These are phyloP conservation scores for Neoscytalidium dimidiatum DNA, from an alignment of 2,329 filamentous ascomycete genomes.

Conservation along the genomic window DNA sequence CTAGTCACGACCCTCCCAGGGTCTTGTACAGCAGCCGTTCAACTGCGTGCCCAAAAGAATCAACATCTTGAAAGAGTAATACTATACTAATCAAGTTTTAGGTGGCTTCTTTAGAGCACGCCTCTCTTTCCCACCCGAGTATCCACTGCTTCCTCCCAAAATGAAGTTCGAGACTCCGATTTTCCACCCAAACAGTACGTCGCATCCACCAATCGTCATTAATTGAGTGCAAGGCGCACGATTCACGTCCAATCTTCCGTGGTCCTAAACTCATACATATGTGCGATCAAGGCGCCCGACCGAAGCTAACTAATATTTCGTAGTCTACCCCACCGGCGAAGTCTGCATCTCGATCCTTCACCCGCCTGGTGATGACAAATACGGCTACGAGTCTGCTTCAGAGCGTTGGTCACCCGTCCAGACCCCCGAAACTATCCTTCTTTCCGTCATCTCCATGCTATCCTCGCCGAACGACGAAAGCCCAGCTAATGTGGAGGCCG, in stretches of 20 bases:
- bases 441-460: constrained; percentile 97
- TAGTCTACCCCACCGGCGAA: constrained; percentile 87
- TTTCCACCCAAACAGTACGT: constrained; percentile 91
- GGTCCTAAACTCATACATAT: too few relatives aligned
- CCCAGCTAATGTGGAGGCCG: constrained; percentile 93
- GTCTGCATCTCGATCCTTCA: constrained; percentile 99
- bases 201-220: not conserved
- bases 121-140: constrained; percentile 92
- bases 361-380: constrained; percentile 93
- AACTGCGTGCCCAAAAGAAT: not conserved
- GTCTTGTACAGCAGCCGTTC: not conserved
- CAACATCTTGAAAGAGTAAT: not conserved
- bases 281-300: too few relatives aligned
- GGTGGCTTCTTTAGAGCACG: constrained; percentile 94
- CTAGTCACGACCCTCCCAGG: not conserved
- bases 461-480: constrained; percentile 97
- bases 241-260: not conserved
- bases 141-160: constrained; percentile 90
- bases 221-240: not conserved
- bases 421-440: constrained; percentile 95
- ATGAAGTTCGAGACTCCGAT: constrained; percentile 96
- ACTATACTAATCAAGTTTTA: constrained; percentile 23
- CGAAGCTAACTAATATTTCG: not conserved
- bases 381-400: constrained; percentile 95
- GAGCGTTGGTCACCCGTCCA: constrained; percentile 97